Percentiles rank a stretch among this genome's conserved stretches.
Evolutionary conservation across 2,329 filamentous ascomycete genomes (phyloP).

Genomic region (Cordyceps pruinosa): DNA sequence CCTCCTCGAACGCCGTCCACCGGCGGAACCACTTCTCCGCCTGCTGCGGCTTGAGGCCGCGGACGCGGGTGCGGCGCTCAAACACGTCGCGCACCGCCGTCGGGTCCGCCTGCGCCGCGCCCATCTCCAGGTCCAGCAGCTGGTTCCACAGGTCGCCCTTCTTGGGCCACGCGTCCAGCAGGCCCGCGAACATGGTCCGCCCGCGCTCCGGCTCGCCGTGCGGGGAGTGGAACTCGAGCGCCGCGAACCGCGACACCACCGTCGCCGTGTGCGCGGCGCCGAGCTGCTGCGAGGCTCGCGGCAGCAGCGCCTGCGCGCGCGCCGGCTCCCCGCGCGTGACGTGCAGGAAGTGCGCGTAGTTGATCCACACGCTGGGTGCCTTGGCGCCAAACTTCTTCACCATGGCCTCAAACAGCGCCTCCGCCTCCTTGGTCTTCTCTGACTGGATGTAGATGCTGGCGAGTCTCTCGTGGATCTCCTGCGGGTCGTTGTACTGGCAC

Average conservation of each 20-base stretch:
- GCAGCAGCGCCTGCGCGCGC: constrained; percentile 69
- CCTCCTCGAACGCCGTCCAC: constrained; percentile 85
- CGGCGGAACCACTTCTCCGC: constrained; percentile 85
- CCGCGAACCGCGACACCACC: constrained; percentile 80
- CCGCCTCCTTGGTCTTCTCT: constrained; percentile 75
- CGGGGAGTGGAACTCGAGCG: constrained; percentile 80
- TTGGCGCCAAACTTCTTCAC: constrained; percentile 83
- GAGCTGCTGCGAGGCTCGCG: constrained; percentile 79
- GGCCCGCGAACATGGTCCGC: constrained; percentile 86
- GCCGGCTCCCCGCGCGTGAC: constrained; percentile 62
- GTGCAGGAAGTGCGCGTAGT: constrained; percentile 92
- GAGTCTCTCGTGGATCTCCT: constrained; percentile 82
- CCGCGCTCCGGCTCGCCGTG: constrained; percentile 84
- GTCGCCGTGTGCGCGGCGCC: constrained; percentile 56
- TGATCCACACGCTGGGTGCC: constrained; percentile 77
- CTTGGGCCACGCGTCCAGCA: constrained; percentile 79
- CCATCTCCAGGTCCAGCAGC: constrained; percentile 77
- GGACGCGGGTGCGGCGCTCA: constrained; percentile 65
- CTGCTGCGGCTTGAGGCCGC: constrained; percentile 70
- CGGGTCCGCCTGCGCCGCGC: constrained; percentile 43
- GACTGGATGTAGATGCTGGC: constrained; percentile 94
- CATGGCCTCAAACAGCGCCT: constrained; percentile 78
- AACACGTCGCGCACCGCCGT: constrained; percentile 68
- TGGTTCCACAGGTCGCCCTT: constrained; percentile 91
- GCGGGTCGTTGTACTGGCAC: constrained; percentile 86